Percentiles rank a stretch among this genome's conserved stretches.
Conservation (phyloP, 805 yeast genomes). For the Naumovozyma castellii region DNA sequence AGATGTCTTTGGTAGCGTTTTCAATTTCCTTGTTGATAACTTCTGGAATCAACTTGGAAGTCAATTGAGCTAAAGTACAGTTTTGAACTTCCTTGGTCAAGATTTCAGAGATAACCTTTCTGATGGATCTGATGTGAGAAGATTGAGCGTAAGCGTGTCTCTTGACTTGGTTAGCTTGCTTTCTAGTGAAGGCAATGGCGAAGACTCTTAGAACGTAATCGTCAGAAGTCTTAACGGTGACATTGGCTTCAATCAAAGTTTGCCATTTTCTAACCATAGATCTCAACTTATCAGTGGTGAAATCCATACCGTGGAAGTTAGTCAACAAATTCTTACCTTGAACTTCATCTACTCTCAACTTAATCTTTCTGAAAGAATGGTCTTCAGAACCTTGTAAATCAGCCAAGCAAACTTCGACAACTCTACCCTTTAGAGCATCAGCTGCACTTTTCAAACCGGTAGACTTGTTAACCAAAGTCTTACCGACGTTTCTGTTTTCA, state of each 20-base stretch:
- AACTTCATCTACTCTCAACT: conserved; percentile 97
- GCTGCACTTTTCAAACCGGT: conserved; percentile 97
- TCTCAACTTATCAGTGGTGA: conserved; percentile 95
- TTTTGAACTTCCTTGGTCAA: conserved; percentile 93
- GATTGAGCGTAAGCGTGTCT: conserved; percentile 97
- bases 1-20: conserved; percentile 88
- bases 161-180: conserved; percentile 93
- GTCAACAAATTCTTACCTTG: conserved; percentile 97
- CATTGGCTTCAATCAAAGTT: conserved; percentile 95
- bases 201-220: conserved; percentile 94
- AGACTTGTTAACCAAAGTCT: conserved; percentile 95
- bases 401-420: conserved; percentile 90
- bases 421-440: conserved; percentile 97
- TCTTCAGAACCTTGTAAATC: conserved; percentile 98
- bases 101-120: conserved; percentile 94
- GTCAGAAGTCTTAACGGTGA: conserved; percentile 95
- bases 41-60: conserved; percentile 96
- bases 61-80: conserved; percentile 92
- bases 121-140: conserved; percentile 92
- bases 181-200: conserved; percentile 97
- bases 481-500: conserved; percentile 97
- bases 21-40: conserved; percentile 98
- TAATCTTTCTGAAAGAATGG: conserved; percentile 94
- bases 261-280: conserved; percentile 99
- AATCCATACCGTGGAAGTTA: conserved; percentile 99